Evolutionary conservation across 2,329 filamentous ascomycete genomes (phyloP), one percentile per base, ranked within the genome.

Genomic region (Pseudogymnoascus sp.): DNA sequence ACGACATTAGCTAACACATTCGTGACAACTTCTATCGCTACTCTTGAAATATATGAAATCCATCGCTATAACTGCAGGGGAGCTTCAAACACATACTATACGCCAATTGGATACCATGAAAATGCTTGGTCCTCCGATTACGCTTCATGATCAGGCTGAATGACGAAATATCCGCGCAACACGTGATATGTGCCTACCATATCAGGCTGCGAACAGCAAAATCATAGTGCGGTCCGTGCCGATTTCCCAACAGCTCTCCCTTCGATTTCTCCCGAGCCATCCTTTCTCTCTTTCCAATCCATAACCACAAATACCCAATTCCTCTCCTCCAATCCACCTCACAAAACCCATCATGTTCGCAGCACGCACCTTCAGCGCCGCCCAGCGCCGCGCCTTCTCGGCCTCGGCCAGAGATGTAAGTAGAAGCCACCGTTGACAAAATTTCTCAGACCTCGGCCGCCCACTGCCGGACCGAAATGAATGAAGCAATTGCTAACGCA

Each of bases 301-400:
- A 62, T 43, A 65, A 37, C 56, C 61, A 59, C 63, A 64, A 62
- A 61, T 62, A 64, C 61, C 61, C 63, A 65, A 64, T 36, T 60
- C 42, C 59, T 43, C 65, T 59, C 61, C 61, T 53, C 62, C 63
- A 36, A 61, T 60, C 25, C 62, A 66, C 49, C 62, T 62, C 63
- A 67, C 64, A 65, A 42, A 62, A 63, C 42, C 60, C 69, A 88
- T 71, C 68, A 93, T 96, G 91, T 93, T 93, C 78, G 85, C 88
- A 74, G 82, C 84, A 76, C 82, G 85, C 69, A 70, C 79, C 66
- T 76, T 81, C 72, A 77, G 76, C 71, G 73, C 80, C 70, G 74
- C 88, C 77, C 89, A 91, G 82, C 84, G 86, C 79, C 86, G 90
- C 75, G 88, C 89, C 76, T 93, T 93, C 81, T 91, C 90, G 75